Base-by-base conservation (phyloP, 2,329 filamentous ascomycete genomes). In the Neonectria hederae region DNA sequence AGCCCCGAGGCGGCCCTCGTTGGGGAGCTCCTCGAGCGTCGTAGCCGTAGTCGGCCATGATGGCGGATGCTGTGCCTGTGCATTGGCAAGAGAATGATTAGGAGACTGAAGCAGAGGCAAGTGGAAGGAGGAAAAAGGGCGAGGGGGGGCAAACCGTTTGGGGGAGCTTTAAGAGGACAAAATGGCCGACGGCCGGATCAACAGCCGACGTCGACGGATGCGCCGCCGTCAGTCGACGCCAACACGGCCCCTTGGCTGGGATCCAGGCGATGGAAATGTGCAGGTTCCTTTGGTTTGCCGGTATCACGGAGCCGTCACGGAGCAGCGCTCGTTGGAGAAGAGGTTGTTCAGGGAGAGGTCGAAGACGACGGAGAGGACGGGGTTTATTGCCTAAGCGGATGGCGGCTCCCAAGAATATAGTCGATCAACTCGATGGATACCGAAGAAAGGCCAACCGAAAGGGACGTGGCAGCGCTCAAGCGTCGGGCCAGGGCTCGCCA, bases 1-100 rank as follows among this genome's bases (percentile, higher is more conserved):
- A 81, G 61, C 80, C 79, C 69, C 78, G 80, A 40, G 70, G 70
- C 42, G 62, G 69, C 38, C 69, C 66, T 62, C 79, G 79, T 57
- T 81, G 81, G 54, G 79, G 79, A 76, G 80, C 79, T 67, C 79
- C 78, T 71, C 84, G 83, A 76, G 86, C 82, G 71, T 84, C 83
- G 73, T 84, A 83, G 66, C 83, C 84, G 72, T 88, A 88, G 74
- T 89, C 86, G 73, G 86, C 84, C 86, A 89, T 89, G 74, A 68
- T 79, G 65, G 55, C 22, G 55, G 56, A 63, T 65, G 56, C 62
- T 71, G 62, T 61, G 59, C 59, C 67, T 69, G 42, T 35, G 60
- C 43, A 63, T 63, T 54, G 61, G 62, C 49, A 59, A 48, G 45
- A 62, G 42, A 38, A 32, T 62, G 48, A 61, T 71, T 49, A 69